Percentiles rank a stretch among this genome's conserved stretches.
These are phyloP conservation scores for Blastobotrys mokoenaii DNA, from an alignment of 805 yeast species.

Conservation along the genomic window DNA sequence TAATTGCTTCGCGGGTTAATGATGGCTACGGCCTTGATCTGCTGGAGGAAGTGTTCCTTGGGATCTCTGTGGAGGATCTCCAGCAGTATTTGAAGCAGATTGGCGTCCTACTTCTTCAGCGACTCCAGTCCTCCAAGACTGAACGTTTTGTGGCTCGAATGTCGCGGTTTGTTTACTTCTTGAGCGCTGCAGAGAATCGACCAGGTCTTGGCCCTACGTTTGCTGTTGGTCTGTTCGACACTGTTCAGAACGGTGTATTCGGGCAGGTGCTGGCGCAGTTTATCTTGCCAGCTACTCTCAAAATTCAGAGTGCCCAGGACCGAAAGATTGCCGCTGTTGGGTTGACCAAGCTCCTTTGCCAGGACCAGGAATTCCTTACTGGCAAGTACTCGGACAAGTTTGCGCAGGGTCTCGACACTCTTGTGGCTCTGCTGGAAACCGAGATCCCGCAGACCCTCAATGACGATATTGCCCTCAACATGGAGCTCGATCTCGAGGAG, in stretches of 20 bases:
- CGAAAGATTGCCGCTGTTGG: constrained; percentile 44
- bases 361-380: constrained; percentile 29
- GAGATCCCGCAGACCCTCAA: constrained; percentile 31
- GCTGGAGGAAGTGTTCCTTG: constrained; percentile 55
- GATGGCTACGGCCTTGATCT: constrained; percentile 82
- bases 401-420: constrained; percentile 35
- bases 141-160: constrained; percentile 72
- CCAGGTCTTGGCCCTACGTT: constrained; percentile 42
- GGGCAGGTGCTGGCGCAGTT: constrained; percentile 26
- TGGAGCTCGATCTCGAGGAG: constrained; percentile 31
- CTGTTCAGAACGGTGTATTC: constrained; percentile 29
- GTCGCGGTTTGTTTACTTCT: constrained; percentile 49
- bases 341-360: constrained; percentile 36
- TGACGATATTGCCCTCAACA: constrained; percentile 28
- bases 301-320: constrained; percentile 34
- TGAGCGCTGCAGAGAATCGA: constrained; percentile 35
- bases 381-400: constrained; percentile 37
- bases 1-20: constrained; percentile 74
- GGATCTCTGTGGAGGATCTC: constrained; percentile 44
- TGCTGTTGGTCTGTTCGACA: constrained; percentile 42
- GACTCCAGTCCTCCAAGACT: constrained; percentile 74
- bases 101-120: constrained; percentile 65
- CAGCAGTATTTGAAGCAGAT: constrained; percentile 57
- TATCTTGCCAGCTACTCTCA: constrained; percentile 28
- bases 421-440: constrained; percentile 38